Conservation (phyloP, 2,329 filamentous ascomycete genomes). For the Zalaria sp. region DNA sequence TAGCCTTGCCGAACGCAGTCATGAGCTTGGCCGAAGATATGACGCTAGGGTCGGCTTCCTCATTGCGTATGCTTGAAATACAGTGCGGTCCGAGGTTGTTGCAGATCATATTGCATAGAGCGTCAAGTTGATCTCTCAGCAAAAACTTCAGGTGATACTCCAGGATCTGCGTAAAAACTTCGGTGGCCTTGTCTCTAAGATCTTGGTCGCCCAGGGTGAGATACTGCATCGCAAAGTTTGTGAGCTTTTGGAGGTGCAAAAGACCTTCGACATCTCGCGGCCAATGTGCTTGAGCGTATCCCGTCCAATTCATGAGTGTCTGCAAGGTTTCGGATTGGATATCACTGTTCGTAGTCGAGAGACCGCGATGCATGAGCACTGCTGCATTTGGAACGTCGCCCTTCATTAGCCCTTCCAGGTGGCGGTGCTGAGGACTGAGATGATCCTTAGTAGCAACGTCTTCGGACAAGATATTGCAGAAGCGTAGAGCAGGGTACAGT, state of each 20-base stretch:
- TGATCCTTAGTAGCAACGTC: conserved; percentile 1
- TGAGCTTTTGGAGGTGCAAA: conserved; percentile 44
- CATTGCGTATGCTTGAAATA: conserved; percentile 40
- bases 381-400: conserved; percentile 2
- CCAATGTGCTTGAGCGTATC: conserved; percentile 54
- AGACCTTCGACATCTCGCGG: conserved; percentile 43
- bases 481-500: conserved; percentile 1
- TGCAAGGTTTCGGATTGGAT: conserved; percentile 15
- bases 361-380: neutral
- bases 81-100: conserved; percentile 41
- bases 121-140: conserved; percentile 40
- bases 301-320: conserved; percentile 46
- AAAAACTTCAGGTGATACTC: conserved; percentile 52
- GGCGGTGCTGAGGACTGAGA: conserved; percentile 1
- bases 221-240: conserved; percentile 45
- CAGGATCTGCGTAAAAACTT: conserved; percentile 50
- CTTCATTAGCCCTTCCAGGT: conserved; percentile 2
- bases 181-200: conserved; percentile 45
- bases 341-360: neutral
- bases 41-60: conserved; percentile 45
- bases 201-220: conserved; percentile 43
- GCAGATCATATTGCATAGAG: conserved; percentile 45
- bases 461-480: conserved; percentile 2
- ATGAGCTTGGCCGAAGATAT: conserved; percentile 55
- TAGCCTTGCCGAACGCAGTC: conserved; percentile 55